A percentile compares a stretch with the other conserved stretches of the same genome.
Evolutionary conservation across 257 asterid genomes (phyloP).

Genomic region (Asclepias syriaca): DNA sequence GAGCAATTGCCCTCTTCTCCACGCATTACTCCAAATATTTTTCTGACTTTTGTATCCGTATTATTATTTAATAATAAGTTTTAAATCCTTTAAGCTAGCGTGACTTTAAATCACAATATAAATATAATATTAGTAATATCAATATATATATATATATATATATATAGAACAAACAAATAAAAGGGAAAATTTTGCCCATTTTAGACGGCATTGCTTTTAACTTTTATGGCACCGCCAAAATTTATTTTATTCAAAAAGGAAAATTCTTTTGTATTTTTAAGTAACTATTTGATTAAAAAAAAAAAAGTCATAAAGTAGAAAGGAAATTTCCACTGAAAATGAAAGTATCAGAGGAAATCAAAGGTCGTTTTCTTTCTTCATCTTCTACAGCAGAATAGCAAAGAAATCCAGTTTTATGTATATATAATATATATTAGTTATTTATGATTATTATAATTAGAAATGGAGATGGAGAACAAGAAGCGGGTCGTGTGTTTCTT

Average conservation of each 20-base stretch:
- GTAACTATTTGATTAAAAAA: too few species aligned
- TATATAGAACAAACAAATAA: too few species aligned
- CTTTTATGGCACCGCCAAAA: background rate
- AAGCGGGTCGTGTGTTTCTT: conserved; percentile 11
- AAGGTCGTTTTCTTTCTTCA: conserved; percentile 9
- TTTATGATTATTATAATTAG: background rate
- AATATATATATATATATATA: too few species aligned
- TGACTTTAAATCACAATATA: too few species aligned
- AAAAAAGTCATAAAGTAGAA: too few species aligned
- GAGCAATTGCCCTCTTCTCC: background rate
- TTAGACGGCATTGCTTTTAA: background rate
- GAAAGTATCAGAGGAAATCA: conserved; percentile 27
- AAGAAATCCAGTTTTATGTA: background rate
- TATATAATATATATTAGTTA: too few species aligned
- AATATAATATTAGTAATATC: too few species aligned
- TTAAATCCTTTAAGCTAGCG: too few species aligned
- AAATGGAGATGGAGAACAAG: background rate
- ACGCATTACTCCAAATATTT: background rate
- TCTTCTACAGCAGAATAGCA: background rate
- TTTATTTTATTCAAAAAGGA: too few species aligned
- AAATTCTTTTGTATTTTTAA: too few species aligned
- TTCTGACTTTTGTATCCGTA: too few species aligned
- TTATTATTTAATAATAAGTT: too few species aligned
- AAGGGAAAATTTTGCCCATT: background rate
- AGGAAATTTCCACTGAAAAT: conserved; percentile 15